Base-by-base conservation (phyloP, 2,329 filamentous ascomycete genomes). In the Talaromyces funiculosus region DNA sequence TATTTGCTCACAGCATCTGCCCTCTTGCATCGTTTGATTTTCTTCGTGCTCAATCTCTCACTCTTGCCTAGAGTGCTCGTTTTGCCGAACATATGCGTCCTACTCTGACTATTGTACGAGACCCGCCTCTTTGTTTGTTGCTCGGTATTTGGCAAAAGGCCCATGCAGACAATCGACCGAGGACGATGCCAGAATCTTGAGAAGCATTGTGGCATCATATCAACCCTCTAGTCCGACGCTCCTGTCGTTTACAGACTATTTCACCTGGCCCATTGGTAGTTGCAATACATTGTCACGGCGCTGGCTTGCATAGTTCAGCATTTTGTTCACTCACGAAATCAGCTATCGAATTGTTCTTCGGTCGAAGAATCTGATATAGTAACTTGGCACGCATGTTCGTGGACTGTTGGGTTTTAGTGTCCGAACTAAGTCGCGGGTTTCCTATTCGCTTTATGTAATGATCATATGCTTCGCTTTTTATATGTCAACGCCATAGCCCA, bases 151-250 rank as follows among this genome's bases (percentile, higher is more conserved):
- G 26, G 40, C 20, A 35, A 61, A 53, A 43, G 59, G 33, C 35
- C 45, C 43, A 42, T 57, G 59, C 59, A 61, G 59, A 49, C 56
- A 40, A 57, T 49, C 49, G 24, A 55, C 53, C 53, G 59, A 55
- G 43, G 59, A 53, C 16, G 18, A 56, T 56, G 53, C 35, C 42
- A 45, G 55, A 38, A n/a, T 57, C 16, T 37, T 57, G 6, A 51
- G n/a, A 49, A 51, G 29, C 55, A 18, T 49, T 42, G 42, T 51
- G 47, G 53, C n/a, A 51, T 45, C 35, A 31, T 42, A 33, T 37
- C 24, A 33, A 35, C 35, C 29, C 20, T 29, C 42, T 49, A 16
- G 45, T 22, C 37, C 22, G 31, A n/a, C 42, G 16, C 26, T 31
- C n/a, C n/a, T n/a, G n/a, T n/a, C 40, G 42, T 43, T 35, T 51